Evolutionary conservation across 345 rosid species (phyloP), one percentile per base, ranked within the genome.

Genomic region (Aegle marmelos): DNA sequence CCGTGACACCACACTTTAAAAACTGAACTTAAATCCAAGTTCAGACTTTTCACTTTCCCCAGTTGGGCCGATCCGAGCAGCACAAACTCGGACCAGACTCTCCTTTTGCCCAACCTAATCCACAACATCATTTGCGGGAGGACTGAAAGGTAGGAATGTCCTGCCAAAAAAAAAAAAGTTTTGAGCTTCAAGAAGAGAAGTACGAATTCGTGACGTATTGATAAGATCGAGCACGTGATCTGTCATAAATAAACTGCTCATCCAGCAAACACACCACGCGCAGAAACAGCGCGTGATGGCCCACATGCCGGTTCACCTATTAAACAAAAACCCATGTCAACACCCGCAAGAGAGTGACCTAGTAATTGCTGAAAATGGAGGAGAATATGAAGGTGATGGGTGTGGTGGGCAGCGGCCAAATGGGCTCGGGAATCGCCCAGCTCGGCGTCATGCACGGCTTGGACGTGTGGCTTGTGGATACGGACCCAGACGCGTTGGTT

Each of bases 391-490:
- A 87, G 88, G 76, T 74, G 45, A 81, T 95, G 2, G 98, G 89
- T 37, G 97, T 92, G 75, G 85, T 95, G 8, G 97, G 98, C 45
- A 80, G 91, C 79, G 98, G 99, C 39, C 99, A 93, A 66, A 95
- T 93, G 98, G 98, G 98, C n/a, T 93, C 94, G 2, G 99, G 99
- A 10, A 93, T 95, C 62, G 99, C 99, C 33, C 98, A 92, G 79
- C 91, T 95, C 64, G 98, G 89, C 72, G 88, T 88, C 74, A 86
- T 87, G 77, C 79, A 86, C 73, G 96, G 99, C 53, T 80, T 93
- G 77, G 78, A 79, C 24, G 97, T 88, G 48, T 85, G 89, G 83
- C 89, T 93, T 8, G 61, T 91, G 31, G 98, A 93, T 81, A 78
- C 87, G 30, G 93, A 91, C 78, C 83, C 89, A 2, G 83, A 76